Evolutionary conservation across 805 yeast genomes (phyloP).

Genomic region (Ogataea populi-albae): DNA sequence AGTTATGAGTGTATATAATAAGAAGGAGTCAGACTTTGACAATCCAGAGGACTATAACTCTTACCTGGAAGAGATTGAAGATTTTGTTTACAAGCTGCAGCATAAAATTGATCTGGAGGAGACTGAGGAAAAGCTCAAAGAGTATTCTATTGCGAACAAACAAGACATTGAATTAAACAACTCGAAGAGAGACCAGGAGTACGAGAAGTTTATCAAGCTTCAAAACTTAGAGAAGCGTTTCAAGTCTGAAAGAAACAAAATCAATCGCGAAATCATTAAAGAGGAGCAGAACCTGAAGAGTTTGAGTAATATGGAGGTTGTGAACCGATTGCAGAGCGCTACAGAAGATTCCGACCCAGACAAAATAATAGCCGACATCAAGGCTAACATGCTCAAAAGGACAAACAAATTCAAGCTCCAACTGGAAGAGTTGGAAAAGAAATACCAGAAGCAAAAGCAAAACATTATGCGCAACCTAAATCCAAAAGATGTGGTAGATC

Average conservation of each 20-base stretch:
- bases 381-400: conserved; percentile 55
- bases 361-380: conserved; percentile 50
- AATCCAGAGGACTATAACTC: conserved; percentile 60
- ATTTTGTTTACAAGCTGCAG: conserved; percentile 70
- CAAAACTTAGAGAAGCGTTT: conserved; percentile 72
- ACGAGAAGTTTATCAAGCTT: conserved; percentile 56
- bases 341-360: conserved; percentile 33
- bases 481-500: conserved; percentile 32
- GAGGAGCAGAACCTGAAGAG: conserved; percentile 45
- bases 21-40: conserved; percentile 70
- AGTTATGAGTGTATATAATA: conserved; percentile 74
- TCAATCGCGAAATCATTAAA: conserved; percentile 54
- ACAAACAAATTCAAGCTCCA: conserved; percentile 63
- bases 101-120: conserved; percentile 66
- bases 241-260: conserved; percentile 62
- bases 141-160: conserved; percentile 72
- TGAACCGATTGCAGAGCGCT: conserved; percentile 44
- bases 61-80: conserved; percentile 83
- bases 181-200: conserved; percentile 67
- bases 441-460: conserved; percentile 28
- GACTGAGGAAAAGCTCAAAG: conserved; percentile 59
- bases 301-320: conserved; percentile 53
- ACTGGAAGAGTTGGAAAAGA: conserved; percentile 39
- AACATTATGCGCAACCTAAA: conserved; percentile 24
- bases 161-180: conserved; percentile 75